Base-by-base conservation (phyloP, 1,139 yeast species). In the Oligophagozyma castellii region DNA sequence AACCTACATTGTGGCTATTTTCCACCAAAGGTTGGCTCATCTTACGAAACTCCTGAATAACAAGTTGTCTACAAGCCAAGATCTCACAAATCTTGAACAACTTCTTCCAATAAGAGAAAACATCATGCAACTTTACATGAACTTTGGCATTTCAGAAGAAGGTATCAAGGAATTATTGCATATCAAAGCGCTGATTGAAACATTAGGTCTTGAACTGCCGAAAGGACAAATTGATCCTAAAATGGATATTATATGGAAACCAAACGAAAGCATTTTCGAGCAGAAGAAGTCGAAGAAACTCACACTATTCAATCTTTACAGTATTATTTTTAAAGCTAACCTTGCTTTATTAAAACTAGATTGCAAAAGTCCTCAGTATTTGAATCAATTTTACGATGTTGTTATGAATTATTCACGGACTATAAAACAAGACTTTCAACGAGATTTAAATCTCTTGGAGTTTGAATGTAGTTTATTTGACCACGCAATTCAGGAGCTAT, bases 91-190 rank as follows among this genome's bases (percentile, higher is more conserved):
- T 19, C 23, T 34, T 23, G 24, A 34, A 21, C 32, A 39, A 27
- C 27, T 34, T 16, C 23, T 48, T 14, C n/a, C 26, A 2, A 22
- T 40, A 4, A 36, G 44, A 20, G 56, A 51, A 32, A 43, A 37
- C 13, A 24, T 48, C 14, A 29, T 48, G 14, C 40, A 43, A 26
- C 26, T 49, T 7, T 49, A 40, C 28, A 25, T 42, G 16, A 34
- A 39, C 4, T 44, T 49, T 22, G 42, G 42, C 19, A 32, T 49
- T 21, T 29, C 35, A 15, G 50, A 44, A 7, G 49, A 48, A 25
- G 51, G 49, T 2, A 33, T 32, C 7, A 22, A 18, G n/a, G 41
- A 48, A 29, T 32, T 51, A 16, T 28, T 32, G 5, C 26, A 20
- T 6, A 35, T 49, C 1, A 34, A 38, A 24, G 32, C 32, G 2